These are phyloP conservation scores for Yamadazyma kanchanaburiensis DNA, from an alignment of 1,139 yeast genomes.

Conservation along the genomic window DNA sequence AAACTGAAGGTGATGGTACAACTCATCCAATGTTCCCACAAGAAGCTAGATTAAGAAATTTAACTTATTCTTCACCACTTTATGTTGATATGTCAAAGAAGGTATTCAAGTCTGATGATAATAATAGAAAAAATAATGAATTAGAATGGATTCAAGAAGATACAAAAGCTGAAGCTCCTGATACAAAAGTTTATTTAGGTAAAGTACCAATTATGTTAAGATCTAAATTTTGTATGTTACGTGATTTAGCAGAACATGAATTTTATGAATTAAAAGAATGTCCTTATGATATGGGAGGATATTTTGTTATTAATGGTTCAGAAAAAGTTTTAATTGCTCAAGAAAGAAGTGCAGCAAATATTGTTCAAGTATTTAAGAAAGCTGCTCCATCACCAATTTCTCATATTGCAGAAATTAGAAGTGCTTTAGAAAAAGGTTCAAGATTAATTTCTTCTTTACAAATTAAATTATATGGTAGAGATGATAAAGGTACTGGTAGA, in stretches of 20 bases:
- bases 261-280: conserved; percentile 95
- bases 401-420: conserved; percentile 93
- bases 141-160: conserved; percentile 66
- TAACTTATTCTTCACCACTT: conserved; percentile 93
- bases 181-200: conserved; percentile 84
- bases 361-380: conserved; percentile 96
- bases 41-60: conserved; percentile 92
- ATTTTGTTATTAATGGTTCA: conserved; percentile 95
- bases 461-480: conserved; percentile 85
- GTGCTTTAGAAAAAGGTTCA: conserved; percentile 96
- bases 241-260: conserved; percentile 92
- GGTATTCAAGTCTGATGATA: conserved; percentile 81
- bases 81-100: conserved; percentile 95
- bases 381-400: conserved; percentile 97
- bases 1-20: conserved; percentile 99
- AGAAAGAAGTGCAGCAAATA: conserved; percentile 97
- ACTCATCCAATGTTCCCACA: conserved; percentile 98
- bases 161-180: conserved; percentile 53
- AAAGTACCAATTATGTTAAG: conserved; percentile 97
- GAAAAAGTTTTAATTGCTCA: conserved; percentile 98
- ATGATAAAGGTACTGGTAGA: conserved; percentile 69
- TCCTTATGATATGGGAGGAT: conserved; percentile 99
- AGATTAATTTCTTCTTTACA: conserved; percentile 92
- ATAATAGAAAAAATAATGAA: conserved; percentile 54
- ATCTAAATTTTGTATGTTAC: conserved; percentile 91